Conservation (phyloP, 2,329 filamentous ascomycete genomes). For the Metarhizium sp. region DNA sequence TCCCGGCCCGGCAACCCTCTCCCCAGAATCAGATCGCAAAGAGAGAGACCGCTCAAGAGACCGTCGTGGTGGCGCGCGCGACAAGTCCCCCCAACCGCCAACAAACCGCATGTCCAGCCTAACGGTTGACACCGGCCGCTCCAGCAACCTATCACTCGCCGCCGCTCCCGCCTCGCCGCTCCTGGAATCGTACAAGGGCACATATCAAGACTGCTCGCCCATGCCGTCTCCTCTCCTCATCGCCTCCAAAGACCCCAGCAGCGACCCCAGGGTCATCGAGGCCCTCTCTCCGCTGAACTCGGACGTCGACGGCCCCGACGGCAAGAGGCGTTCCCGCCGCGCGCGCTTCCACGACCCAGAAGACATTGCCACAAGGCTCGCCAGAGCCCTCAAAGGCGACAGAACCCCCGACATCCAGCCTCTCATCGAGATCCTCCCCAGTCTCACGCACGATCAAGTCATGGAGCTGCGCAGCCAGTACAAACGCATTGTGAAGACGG, state of each 20-base stretch:
- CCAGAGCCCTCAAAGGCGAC: conserved; percentile 62
- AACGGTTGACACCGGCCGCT: conserved; percentile 36
- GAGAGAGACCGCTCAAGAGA: conserved; percentile 9
- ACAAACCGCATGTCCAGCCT: conserved; percentile 42
- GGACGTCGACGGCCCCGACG: conserved; percentile 28
- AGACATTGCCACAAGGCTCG: conserved; percentile 67
- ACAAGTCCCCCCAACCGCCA: conserved; percentile 39
- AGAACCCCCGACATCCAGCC: conserved; percentile 57
- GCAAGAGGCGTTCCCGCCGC: conserved; percentile 44
- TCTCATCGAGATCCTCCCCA: conserved; percentile 76
- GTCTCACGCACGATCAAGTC: conserved; percentile 78
- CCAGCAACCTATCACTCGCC: conserved; percentile 34
- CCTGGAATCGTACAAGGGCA: conserved; percentile 85
- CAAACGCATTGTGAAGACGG: conserved; percentile 79
- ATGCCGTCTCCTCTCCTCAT: conserved; percentile 77
- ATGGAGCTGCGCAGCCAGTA: conserved; percentile 81
- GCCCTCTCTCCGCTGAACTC: conserved; percentile 43
- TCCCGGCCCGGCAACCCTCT: conserved; percentile 12
- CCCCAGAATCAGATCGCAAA: conserved; percentile 11
- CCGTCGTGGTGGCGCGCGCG: conserved; percentile 24
- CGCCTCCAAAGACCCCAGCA: conserved; percentile 34
- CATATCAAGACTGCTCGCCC: conserved; percentile 87
- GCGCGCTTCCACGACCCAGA: conserved; percentile 77
- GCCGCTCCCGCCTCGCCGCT: conserved; percentile 70
- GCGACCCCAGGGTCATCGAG: conserved; percentile 40